These are phyloP conservation scores for Globisporangium acanthophoron DNA, from an alignment of 352 stramenopile species.

Conservation along the genomic window DNA sequence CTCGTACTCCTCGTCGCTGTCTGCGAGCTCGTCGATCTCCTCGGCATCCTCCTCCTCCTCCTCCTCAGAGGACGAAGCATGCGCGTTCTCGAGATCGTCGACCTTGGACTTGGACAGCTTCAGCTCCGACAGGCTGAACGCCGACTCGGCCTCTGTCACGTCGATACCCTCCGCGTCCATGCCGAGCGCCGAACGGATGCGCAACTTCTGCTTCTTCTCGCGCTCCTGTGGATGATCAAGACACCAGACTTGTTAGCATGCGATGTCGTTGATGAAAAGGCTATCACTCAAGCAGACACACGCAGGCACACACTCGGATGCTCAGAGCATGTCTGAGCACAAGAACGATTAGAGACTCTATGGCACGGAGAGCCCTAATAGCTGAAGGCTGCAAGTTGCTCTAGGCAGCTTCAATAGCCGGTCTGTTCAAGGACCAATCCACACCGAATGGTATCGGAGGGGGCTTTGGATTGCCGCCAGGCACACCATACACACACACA, in stretches of 20 bases:
- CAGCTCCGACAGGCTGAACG: conserved; percentile 77
- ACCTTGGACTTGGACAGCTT: conserved; percentile 75
- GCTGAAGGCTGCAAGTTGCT: conserved; percentile 88
- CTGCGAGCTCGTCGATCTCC: conserved; percentile 33
- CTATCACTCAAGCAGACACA: conserved; percentile 5
- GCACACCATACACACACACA: conserved; percentile 17
- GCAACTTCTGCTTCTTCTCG: conserved; percentile 82
- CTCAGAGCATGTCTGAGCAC: conserved; percentile 72
- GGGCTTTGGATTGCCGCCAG: conserved; percentile 83
- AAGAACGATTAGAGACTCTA: conserved; percentile 87
- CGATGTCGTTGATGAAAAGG: not conserved
- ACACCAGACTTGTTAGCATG: not conserved
- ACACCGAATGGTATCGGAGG: conserved; percentile 70
- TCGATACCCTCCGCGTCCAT: conserved; percentile 85
- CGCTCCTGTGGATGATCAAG: conserved; percentile 49
- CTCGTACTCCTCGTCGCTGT: conserved; percentile 78
- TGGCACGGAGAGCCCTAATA: conserved; percentile 69
- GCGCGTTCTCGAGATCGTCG: conserved; percentile 70
- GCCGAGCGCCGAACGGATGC: conserved; percentile 68
- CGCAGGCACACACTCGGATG: conserved; percentile 8
- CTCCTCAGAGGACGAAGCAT: conserved; percentile 35
- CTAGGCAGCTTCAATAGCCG: conserved; percentile 89
- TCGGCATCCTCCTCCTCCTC: conserved; percentile 31
- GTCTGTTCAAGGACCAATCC: conserved; percentile 90
- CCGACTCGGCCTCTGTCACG: conserved; percentile 70